phyloP scores from a whole-genome alignment of 768 basidiomycete species.

The Cystofilobasidium bisporidii region DNA sequence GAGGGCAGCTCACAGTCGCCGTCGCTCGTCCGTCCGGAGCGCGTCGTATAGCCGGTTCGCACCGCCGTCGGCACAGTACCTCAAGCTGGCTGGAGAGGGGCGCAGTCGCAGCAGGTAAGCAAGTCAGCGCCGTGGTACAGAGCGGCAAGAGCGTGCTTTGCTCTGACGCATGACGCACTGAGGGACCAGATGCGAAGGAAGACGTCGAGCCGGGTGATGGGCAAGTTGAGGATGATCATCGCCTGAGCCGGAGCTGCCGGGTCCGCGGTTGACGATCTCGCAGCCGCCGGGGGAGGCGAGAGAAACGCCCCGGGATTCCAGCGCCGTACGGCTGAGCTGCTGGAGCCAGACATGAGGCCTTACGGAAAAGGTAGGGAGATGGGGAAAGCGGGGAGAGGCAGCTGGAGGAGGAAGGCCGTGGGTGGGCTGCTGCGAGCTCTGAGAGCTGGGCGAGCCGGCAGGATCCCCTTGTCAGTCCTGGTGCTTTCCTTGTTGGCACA shows the following conservation, averaged over 20 bases:
- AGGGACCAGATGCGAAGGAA: conserved; percentile 52
- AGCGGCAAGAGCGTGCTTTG: conserved; percentile 38
- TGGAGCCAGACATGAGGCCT: too few relatives aligned
- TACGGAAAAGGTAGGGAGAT: too few relatives aligned
- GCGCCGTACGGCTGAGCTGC: not conserved
- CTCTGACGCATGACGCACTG: conserved; percentile 33
- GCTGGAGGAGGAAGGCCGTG: too few relatives aligned
- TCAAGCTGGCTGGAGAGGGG: conserved; percentile 41
- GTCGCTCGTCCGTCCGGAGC: conserved; percentile 31
- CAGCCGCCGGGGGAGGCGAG: not conserved
- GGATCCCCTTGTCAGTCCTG: too few relatives aligned
- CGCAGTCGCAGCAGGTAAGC: conserved; percentile 29
- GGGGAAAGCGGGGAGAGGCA: too few relatives aligned
- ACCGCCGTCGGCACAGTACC: conserved; percentile 72
- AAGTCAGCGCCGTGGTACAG: not conserved
- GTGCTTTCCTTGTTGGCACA: too few relatives aligned
- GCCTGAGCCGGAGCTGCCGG: conserved; percentile 40
- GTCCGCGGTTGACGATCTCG: not conserved
- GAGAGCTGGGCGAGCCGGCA: too few relatives aligned
- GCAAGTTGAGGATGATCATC: conserved; percentile 83
- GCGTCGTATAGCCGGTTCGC: conserved; percentile 71
- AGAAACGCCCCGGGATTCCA: conserved; percentile 19
- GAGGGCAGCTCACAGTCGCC: not conserved
- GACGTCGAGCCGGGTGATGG: conserved; percentile 55
- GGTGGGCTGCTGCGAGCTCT: too few relatives aligned